Evolutionary conservation across 2,329 filamentous ascomycete species (phyloP).

Genomic region (Daldinia eschscholtzii): DNA sequence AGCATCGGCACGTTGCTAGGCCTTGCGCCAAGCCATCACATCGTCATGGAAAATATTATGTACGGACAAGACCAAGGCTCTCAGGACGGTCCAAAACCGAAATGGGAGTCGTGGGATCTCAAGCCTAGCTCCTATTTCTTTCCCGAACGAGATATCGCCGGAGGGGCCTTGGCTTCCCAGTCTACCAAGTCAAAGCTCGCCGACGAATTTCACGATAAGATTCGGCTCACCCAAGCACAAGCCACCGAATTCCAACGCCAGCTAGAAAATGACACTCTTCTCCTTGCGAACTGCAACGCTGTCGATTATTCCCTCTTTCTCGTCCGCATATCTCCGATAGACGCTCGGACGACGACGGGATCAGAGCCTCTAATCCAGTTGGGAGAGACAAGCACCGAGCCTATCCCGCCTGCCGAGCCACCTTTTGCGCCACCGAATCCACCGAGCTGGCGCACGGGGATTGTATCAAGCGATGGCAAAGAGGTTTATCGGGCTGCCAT

Average conservation of each 20-base stretch:
- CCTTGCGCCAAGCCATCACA: constrained; percentile 75
- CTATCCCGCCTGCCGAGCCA: constrained; percentile 49
- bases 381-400: constrained; percentile 24
- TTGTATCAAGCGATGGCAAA: constrained; percentile 71
- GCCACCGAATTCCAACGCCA: constrained; percentile 67
- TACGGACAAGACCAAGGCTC: constrained; percentile 66
- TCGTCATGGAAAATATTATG: constrained; percentile 82
- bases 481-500: constrained; percentile 76
- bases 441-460: constrained; percentile 71
- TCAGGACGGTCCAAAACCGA: constrained; percentile 50
- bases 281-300: constrained; percentile 72
- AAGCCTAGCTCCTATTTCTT: constrained; percentile 83
- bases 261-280: constrained; percentile 71
- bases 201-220: constrained; percentile 75
- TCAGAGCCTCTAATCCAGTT: constrained; percentile 58
- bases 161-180: constrained; percentile 71
- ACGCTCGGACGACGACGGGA: constrained; percentile 40
- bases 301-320: constrained; percentile 84
- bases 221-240: constrained; percentile 67
- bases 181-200: constrained; percentile 74
- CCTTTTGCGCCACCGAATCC: constrained; percentile 53
- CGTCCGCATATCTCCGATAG: constrained; percentile 60
- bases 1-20: constrained; percentile 72
- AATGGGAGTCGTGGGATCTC: constrained; percentile 80
- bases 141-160: constrained; percentile 77